Evolutionary conservation across 352 stramenopile species (phyloP).

Genomic region (Globisporangium viniferum): DNA sequence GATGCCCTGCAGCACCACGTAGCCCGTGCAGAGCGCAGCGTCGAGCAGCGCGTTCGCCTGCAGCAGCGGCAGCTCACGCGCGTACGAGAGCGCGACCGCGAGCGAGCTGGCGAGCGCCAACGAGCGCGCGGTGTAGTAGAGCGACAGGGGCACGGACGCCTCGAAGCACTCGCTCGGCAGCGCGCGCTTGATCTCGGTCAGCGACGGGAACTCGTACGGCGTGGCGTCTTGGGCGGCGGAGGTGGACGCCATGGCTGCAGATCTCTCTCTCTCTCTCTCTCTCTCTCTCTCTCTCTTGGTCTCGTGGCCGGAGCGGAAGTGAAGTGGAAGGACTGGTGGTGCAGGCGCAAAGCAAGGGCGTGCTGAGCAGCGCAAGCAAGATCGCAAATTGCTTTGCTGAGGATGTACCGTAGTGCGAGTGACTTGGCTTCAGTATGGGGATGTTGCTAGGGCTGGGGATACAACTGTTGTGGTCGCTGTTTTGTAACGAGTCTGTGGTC

Average conservation of each 20-base stretch:
- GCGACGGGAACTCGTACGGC: slow-evolving; percentile 64
- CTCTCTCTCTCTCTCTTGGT: background rate
- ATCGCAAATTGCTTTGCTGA: background rate
- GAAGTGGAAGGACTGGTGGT: background rate
- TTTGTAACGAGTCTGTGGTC: slow-evolving; percentile 1
- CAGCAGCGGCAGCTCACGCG: slow-evolving; percentile 41
- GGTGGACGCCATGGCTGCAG: slow-evolving; percentile 21
- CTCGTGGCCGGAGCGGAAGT: slow-evolving; percentile 6
- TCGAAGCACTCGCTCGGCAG: slow-evolving; percentile 73
- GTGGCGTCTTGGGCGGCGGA: slow-evolving; percentile 13
- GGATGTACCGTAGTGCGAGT: background rate
- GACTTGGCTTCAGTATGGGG: slow-evolving; percentile 12
- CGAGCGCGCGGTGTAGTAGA: slow-evolving; percentile 69
- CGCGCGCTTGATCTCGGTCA: slow-evolving; percentile 80
- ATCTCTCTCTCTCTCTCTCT: background rate
- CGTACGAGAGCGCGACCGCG: slow-evolving; percentile 37
- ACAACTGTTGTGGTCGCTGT: background rate
- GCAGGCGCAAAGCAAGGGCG: background rate
- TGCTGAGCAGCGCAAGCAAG: slow-evolving; percentile 5
- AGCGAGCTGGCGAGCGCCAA: slow-evolving; percentile 45
- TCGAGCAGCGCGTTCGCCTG: slow-evolving; percentile 36
- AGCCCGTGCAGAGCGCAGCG: slow-evolving; percentile 40
- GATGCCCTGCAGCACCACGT: slow-evolving; percentile 71
- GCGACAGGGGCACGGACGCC: slow-evolving; percentile 58
- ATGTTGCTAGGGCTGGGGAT: background rate